Evolutionary conservation across 192 early-diverging fungal species (phyloP), one percentile per base, ranked within the genome.

Genomic region (Mycoemilia scoparia): DNA sequence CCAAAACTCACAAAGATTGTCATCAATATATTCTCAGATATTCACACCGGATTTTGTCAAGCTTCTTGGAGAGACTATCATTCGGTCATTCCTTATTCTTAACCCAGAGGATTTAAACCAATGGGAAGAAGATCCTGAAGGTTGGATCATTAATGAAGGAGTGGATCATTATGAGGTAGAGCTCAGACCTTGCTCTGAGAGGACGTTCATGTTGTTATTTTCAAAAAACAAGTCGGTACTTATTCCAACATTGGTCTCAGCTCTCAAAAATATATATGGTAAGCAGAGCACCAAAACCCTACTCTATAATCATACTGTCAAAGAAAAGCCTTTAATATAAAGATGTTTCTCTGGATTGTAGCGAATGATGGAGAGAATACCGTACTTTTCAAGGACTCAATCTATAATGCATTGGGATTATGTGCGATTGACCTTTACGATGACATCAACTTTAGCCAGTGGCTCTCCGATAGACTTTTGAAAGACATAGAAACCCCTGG

Each of bases 81-180:
- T 91, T 14, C 65, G 69, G 7, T 62, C 71, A 39, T 87, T 84
- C 22, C 54, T 95, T 42, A 52, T 73, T 11, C 52, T 86, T 5
- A 71, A 63, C 27, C 54, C 65, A 7, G 57, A 65, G 8, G 87
- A 90, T 53, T 49, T 87, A 35, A 64, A 65, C 19, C 48, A 51
- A 36, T 95, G 89, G 89, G 72, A 79, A 27, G 73, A 79, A 4
- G 75, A 77, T 42, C 82, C 90, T 3, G 90, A 95, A 54, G 69
- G 60, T 2, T 95, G 79, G 73, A 49, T 81, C 10, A 60, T 66
- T 18, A 76, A 79, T 14, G 74, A 83, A 17, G 83, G 85, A 29
- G 64, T 76, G 17, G 85, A 88, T 50, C 75, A 81, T 36, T 89
- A 83, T 79, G 75, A 73, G 45, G 87, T 76, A 54, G 74, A 76